A percentile compares a stretch with the other conserved stretches of the same genome.
phyloP scores from a whole-genome alignment of 2,329 filamentous ascomycete genomes.

The Didymella sp. region DNA sequence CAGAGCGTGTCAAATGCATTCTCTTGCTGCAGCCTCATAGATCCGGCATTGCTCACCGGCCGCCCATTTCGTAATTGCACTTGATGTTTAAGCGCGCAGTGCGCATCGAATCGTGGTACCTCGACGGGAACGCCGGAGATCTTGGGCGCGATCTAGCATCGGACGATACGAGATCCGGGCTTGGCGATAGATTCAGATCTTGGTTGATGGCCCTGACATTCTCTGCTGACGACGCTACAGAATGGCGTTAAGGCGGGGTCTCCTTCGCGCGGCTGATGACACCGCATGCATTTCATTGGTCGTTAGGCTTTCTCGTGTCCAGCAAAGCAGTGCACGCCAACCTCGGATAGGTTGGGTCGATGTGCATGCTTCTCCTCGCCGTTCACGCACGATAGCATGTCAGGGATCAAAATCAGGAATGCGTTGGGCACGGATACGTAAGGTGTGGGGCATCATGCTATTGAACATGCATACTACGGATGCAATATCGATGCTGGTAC shows the following conservation, averaged over 20 bases:
- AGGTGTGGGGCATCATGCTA: slow-evolving; percentile 8
- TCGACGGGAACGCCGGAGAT: neutral
- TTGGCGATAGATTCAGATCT: slow-evolving; percentile 14
- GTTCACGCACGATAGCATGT: neutral
- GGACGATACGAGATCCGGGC: slow-evolving; percentile 11
- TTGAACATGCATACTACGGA: neutral
- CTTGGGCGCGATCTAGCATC: slow-evolving; percentile 1
- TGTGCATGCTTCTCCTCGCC: slow-evolving; percentile 1
- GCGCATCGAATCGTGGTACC: neutral
- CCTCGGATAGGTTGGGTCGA: neutral
- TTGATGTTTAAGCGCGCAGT: neutral
- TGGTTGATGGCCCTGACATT: neutral
- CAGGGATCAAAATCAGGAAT: neutral
- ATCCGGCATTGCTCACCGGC: neutral
- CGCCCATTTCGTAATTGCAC: neutral
- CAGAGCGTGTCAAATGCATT: neutral
- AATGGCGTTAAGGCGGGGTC: neutral
- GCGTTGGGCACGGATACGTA: neutral
- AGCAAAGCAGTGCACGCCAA: neutral
- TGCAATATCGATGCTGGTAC: slow-evolving; percentile 4
- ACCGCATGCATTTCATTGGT: neutral
- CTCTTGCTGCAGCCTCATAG: neutral
- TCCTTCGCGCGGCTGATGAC: neutral
- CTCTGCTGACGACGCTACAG: neutral
- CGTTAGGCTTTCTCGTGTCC: neutral